Percentiles rank a stretch among this genome's conserved stretches.
phyloP scores from a whole-genome alignment of 768 basidiomycete genomes.

The Leccinum fibrillosum region DNA sequence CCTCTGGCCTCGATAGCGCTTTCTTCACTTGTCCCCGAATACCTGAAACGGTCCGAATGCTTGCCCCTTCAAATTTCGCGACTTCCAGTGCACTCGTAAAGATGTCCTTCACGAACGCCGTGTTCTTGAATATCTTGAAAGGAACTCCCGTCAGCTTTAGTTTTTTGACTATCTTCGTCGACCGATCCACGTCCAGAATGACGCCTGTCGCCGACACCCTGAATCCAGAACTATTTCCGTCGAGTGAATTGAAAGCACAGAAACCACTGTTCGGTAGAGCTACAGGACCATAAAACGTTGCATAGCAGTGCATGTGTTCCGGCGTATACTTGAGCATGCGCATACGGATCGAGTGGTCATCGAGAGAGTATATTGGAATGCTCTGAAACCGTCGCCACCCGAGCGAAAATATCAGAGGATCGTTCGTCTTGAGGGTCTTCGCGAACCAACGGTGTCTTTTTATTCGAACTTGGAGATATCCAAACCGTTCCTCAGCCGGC shows the following conservation, averaged over 20 bases:
- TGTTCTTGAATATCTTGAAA: conserved; percentile 99
- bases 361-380: conserved; percentile 91
- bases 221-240: conserved; percentile 68
- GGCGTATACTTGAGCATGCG: conserved; percentile 99
- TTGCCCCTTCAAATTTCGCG: conserved; percentile 98
- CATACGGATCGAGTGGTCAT: conserved; percentile 98
- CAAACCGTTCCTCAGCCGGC: conserved; percentile 87
- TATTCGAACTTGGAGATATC: conserved; percentile 91
- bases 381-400: conserved; percentile 98
- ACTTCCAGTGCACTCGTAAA: conserved; percentile 91
- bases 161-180: conserved; percentile 97
- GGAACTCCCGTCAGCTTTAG: conserved; percentile 94
- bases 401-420: conserved; percentile 94
- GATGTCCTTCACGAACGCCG: conserved; percentile 98
- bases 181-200: conserved; percentile 88
- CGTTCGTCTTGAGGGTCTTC: conserved; percentile 92
- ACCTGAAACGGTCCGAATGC: conserved; percentile 90
- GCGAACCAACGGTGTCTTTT: conserved; percentile 95
- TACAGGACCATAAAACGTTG: conserved; percentile 95
- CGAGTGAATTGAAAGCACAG: conserved; percentile 91
- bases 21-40: conserved; percentile 98
- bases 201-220: conserved; percentile 92
- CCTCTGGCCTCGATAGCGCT: conserved; percentile 91
- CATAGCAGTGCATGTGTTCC: conserved; percentile 99
- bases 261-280: conserved; percentile 93